Conservation (phyloP, 2,329 filamentous ascomycete species). For the Colletotrichum musae region DNA sequence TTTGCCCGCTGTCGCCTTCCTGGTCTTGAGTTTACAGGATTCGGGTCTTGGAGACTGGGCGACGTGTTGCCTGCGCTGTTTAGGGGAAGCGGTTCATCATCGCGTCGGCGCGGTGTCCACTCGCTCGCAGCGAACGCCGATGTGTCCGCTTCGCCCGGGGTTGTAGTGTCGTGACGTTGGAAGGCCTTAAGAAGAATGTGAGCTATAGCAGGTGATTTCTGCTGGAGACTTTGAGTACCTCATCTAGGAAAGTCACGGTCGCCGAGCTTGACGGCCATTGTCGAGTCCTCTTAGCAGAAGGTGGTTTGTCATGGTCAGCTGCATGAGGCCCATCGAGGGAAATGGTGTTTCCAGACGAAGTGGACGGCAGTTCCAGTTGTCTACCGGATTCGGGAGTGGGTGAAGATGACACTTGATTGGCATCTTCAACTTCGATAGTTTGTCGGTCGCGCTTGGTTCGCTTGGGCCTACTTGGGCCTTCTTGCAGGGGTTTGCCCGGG, state of each 20-base stretch:
- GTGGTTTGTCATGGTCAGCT: no score
- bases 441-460: no score
- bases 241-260: conserved; percentile 5
- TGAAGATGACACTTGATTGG: no score
- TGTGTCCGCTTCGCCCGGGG: conserved; percentile 1
- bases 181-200: not conserved
- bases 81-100: not conserved
- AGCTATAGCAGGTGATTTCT: no score
- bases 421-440: no score
- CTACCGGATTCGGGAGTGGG: no score
- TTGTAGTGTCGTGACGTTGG: conserved; percentile 1
- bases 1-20: not conserved
- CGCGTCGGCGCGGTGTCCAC: not conserved
- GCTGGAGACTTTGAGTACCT: not conserved
- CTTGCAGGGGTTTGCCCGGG: no score
- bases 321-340: no score
- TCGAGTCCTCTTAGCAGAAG: no score
- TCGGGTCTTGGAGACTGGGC: not conserved
- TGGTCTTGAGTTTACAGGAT: not conserved
- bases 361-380: no score
- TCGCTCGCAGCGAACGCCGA: conserved; percentile 1
- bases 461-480: no score
- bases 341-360: no score
- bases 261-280: conserved; percentile 15
- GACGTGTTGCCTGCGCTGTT: not conserved